Evolutionary conservation across 2,329 filamentous ascomycete genomes (phyloP).

Genomic region (Colletotrichum sp.): DNA sequence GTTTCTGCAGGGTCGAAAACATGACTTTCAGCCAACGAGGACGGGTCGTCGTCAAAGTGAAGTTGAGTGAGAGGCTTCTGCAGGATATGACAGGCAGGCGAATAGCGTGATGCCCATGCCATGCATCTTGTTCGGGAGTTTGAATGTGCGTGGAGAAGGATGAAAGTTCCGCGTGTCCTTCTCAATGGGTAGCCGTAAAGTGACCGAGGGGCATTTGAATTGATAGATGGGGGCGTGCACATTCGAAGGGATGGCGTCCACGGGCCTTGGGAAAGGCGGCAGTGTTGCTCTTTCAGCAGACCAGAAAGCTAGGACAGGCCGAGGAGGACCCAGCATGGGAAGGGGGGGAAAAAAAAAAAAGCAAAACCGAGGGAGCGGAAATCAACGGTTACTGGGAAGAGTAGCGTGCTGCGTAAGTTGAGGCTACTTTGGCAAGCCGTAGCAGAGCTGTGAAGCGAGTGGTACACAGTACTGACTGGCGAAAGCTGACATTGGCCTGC

Average conservation of each 20-base stretch:
- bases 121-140: not conserved
- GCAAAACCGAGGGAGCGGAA: constrained; percentile 8
- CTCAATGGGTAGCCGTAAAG: not conserved
- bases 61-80: not conserved
- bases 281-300: not conserved
- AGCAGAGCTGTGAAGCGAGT: not conserved
- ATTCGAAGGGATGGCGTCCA: not conserved
- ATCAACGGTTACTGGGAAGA: not conserved
- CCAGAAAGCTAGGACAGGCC: not conserved
- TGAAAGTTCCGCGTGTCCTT: not conserved
- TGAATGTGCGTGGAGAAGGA: not conserved
- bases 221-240: not conserved
- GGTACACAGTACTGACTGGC: not conserved
- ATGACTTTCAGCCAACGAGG: not conserved
- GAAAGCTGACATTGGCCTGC: not conserved
- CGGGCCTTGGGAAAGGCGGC: not conserved
- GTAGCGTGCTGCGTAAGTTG: not conserved
- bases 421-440: not conserved
- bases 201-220: not conserved
- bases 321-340: not conserved
- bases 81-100: not conserved
- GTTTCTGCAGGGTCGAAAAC: not conserved
- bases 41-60: not conserved
- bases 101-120: not conserved
- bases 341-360: not conserved